Evolutionary conservation across 116 monocot species (phyloP).

Genomic region (Trichopus zeylanicus): DNA sequence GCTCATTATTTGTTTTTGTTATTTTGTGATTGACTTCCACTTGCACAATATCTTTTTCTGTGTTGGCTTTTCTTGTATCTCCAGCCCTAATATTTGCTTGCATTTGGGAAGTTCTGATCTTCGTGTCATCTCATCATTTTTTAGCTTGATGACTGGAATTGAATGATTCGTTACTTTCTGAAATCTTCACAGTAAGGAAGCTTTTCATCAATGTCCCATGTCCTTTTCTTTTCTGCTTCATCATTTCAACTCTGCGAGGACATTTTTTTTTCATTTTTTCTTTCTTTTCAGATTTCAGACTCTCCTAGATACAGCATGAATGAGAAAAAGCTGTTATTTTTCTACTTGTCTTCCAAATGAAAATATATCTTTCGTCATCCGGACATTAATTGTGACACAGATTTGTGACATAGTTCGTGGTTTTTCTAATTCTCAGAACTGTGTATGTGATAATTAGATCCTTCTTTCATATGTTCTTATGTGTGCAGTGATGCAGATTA

Average conservation of each 20-base stretch:
- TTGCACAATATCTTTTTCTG: no score
- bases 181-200: not conserved
- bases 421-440: not conserved
- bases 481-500: slow-evolving; percentile 33
- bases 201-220: not conserved
- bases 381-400: no score
- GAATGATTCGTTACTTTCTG: not conserved
- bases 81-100: no score
- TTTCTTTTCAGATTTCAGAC: not conserved
- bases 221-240: no score
- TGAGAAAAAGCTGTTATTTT: not conserved
- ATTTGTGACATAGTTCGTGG: not conserved
- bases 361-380: not conserved
- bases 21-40: no score
- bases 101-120: no score
- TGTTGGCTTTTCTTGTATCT: no score
- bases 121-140: not conserved
- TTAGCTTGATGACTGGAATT: not conserved
- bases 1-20: no score
- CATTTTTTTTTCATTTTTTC: not conserved
- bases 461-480: not conserved
- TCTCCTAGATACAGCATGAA: not conserved
- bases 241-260: not conserved
- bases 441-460: no score
- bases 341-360: no score